Evolutionary conservation across 2,329 filamentous ascomycete genomes (phyloP).

Genomic region (Pseudovirgaria hyperparasitica): DNA sequence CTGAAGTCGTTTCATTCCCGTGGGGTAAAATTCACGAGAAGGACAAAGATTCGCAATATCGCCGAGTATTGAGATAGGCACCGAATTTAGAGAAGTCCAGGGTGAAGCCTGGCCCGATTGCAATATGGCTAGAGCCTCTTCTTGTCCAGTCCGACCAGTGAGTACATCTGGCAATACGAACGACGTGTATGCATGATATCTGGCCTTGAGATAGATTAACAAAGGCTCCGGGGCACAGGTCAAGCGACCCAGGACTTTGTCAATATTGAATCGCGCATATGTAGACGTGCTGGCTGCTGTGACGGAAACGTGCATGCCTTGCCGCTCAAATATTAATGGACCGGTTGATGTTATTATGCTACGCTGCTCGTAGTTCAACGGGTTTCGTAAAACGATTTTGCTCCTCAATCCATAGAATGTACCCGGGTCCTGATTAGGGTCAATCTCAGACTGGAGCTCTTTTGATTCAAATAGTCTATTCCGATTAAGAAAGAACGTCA

Average conservation of each 20-base stretch:
- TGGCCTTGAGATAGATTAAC: constrained; percentile 12
- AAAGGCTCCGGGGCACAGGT: constrained; percentile 5
- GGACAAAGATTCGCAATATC: constrained; percentile 14
- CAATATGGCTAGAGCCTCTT: constrained; percentile 16
- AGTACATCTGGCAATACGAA: constrained; percentile 21
- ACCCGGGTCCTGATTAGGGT: constrained; percentile 45
- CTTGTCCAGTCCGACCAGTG: constrained; percentile 17
- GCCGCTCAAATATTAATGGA: constrained; percentile 17
- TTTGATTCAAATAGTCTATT: constrained; percentile 28
- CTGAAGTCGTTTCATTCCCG: constrained; percentile 11
- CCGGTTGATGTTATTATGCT: constrained; percentile 41
- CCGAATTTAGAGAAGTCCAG: constrained; percentile 6
- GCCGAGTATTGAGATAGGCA: constrained; percentile 7
- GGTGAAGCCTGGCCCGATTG: constrained; percentile 6
- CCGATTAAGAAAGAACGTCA: constrained; percentile 37
- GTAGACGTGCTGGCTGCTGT: constrained; percentile 9
- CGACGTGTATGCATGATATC: constrained; percentile 26
- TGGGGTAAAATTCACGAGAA: constrained; percentile 13
- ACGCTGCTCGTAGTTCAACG: constrained; percentile 23
- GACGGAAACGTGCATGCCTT: constrained; percentile 31
- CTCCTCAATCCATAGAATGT: constrained; percentile 44
- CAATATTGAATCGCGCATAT: constrained; percentile 3
- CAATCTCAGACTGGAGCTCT: constrained; percentile 38
- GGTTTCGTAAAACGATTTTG: constrained; percentile 41
- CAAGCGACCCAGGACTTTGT: constrained; percentile 5